Base-by-base conservation (phyloP, 2,329 filamentous ascomycete species). In the Emmonsia crescens region DNA sequence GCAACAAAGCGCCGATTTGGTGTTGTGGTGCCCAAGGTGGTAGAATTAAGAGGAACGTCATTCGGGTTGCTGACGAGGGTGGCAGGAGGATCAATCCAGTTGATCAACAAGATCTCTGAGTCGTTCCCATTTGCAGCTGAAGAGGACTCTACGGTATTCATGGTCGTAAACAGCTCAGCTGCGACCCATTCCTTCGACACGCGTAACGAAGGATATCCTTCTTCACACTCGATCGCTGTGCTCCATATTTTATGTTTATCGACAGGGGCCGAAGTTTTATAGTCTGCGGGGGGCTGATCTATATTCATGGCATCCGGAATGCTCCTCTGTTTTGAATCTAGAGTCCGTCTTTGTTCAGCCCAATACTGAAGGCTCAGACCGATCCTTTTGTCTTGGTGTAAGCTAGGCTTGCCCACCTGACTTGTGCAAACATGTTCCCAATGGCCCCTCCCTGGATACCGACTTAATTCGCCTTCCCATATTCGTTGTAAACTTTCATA, bases 1-100 rank as follows among this genome's bases (percentile, higher is more conserved):
- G 74, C 76, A 59, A 77, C 73, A 61, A 79, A 79, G 5, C 77
- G 75, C 44, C 77, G 73, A 64, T 78, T 75, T 1, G 76, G 72
- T 40, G 75, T 66, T 33, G 71, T 70, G n/a, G 72, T 68, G 24
- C 70, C 70, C 5, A 74, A 63, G 66, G 76, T 74, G 48, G 68
- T 66, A 8, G 75, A 71, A 52, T 76, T 74, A 29, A 76, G 66
- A 5, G 72, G 71, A 71, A 75, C 73, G 2, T 70, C 66, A 51
- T 74, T 70, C 24, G 71, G 66, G 31, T 75, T 69, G 38, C 67
- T 65, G n/a, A 66, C 65, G 66, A 76, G 66, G 19, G 73, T 71
- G 59, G 73, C 68, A 10, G 73, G 71, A n/a, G 73, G 75, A 31
- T 77, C 76, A 21, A 69, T 65, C 72, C 75, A 76, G 40, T 74